Conservation (phyloP, 352 stramenopile species). For the Phytophthora palmivora region DNA sequence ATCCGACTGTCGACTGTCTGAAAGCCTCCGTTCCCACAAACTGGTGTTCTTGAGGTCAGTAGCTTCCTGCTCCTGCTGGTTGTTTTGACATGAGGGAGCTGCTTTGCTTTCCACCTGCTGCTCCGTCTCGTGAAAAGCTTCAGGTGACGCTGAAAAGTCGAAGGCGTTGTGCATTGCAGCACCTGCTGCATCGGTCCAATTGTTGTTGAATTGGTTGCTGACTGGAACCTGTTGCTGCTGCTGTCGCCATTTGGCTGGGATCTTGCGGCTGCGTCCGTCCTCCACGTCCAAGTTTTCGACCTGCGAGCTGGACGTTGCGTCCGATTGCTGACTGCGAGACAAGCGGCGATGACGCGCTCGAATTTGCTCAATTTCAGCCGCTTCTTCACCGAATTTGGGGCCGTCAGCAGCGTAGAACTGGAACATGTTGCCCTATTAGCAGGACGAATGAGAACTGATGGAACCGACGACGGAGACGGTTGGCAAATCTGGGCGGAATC, state of each 20-base stretch:
- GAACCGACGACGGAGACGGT: conserved; percentile 2
- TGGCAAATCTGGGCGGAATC: conserved; percentile 22
- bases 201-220: conserved; percentile 32
- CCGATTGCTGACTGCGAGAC: conserved; percentile 29
- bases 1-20: conserved; percentile 2
- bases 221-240: conserved; percentile 28
- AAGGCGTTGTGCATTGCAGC: conserved; percentile 50
- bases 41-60: conserved; percentile 18
- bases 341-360: conserved; percentile 48
- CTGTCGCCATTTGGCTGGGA: conserved; percentile 39
- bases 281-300: conserved; percentile 37
- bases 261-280: conserved; percentile 50
- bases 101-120: conserved; percentile 15
- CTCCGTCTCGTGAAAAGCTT: conserved; percentile 41
- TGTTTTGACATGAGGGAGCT: conserved; percentile 10
- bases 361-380: conserved; percentile 50
- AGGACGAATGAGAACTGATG: conserved; percentile 15
- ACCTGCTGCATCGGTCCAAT: conserved; percentile 7
- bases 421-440: conserved; percentile 20
- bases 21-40: conserved; percentile 51
- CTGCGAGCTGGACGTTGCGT: conserved; percentile 15
- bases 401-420: conserved; percentile 28
- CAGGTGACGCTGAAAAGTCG: conserved; percentile 49
- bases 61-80: conserved; percentile 21
- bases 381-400: conserved; percentile 20